Evolutionary conservation across 2,329 filamentous ascomycete species (phyloP).

Genomic region (Xylariales sp.): DNA sequence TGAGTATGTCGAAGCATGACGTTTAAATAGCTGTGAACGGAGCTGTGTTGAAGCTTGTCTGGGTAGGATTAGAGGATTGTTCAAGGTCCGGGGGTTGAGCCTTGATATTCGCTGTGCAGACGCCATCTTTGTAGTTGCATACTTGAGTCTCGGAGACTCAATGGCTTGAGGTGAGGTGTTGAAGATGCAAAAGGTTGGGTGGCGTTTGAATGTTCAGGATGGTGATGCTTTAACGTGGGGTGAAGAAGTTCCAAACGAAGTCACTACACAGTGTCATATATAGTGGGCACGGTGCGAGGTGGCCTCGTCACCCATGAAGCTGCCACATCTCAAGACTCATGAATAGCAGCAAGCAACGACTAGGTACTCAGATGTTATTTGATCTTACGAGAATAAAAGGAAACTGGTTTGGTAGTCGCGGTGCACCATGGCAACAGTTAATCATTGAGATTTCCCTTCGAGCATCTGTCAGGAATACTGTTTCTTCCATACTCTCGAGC

Average conservation of each 20-base stretch:
- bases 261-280: no score
- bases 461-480: no score
- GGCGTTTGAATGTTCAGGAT: neutral
- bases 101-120: constrained; percentile 18
- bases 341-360: no score
- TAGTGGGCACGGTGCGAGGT: neutral
- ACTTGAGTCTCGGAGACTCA: constrained; percentile 8
- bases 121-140: constrained; percentile 19
- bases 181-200: neutral
- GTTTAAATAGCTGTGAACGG: constrained; percentile 9
- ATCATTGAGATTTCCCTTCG: no score
- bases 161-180: neutral
- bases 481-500: no score
- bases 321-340: neutral
- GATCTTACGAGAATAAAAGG: no score
- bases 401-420: no score
- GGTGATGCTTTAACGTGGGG: neutral
- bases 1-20: constrained; percentile 27
- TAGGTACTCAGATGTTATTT: no score
- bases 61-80: constrained; percentile 1
- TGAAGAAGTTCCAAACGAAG: neutral
- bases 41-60: constrained; percentile 1
- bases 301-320: neutral
- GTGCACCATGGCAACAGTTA: no score
- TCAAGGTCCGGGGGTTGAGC: constrained; percentile 11